Evolutionary conservation across 257 asterid species (phyloP), one percentile per base, ranked within the genome.

Genomic region (Solanum habrochaites): DNA sequence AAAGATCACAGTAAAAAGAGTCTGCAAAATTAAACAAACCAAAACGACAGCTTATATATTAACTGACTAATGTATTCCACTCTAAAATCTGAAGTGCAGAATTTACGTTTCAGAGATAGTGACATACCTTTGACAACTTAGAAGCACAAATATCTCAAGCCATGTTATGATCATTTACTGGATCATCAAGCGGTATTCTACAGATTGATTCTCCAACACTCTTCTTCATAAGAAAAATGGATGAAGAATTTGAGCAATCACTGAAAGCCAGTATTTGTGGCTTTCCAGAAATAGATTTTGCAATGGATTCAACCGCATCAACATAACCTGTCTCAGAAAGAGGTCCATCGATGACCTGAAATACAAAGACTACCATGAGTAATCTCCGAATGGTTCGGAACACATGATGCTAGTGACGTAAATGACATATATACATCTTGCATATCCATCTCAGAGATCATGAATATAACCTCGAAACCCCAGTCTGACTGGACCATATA

Each of bases 311-410:
- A 21, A 96, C 86, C 10, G 87, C 90, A 75, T 94, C 92, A 62
- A 83, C 85, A 88, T 87, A 91, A 87, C 90, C 70, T 66, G 91
- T 91, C 69, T 88, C 84, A 42, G 91, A 89, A 62, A 90, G 92
- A 84, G 91, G 88, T 88, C 94, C 97, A 88, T 96, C 98, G 81
- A 95, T 88, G 83, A 94, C 94, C 99, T 95, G 88, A 10, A 85
- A 85, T 86, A 67, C 16, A 13, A 86, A 85, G 67, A 47, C 49
- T 47, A 58, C 42, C 47, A 82, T 71, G 16, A 86, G 89, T 72
- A 85, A 45, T 80, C 67, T 47, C 23, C 21, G 14, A 27, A 75
- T 15, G 45, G 52, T 32, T 32, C 35, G 35, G 29, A 29, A 71
- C 40, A 73, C 11, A 66, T 66, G n/a, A 60, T 70, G 69, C 56